phyloP scores from a whole-genome alignment of 768 basidiomycete genomes.

The Gloeophyllum trabeum region DNA sequence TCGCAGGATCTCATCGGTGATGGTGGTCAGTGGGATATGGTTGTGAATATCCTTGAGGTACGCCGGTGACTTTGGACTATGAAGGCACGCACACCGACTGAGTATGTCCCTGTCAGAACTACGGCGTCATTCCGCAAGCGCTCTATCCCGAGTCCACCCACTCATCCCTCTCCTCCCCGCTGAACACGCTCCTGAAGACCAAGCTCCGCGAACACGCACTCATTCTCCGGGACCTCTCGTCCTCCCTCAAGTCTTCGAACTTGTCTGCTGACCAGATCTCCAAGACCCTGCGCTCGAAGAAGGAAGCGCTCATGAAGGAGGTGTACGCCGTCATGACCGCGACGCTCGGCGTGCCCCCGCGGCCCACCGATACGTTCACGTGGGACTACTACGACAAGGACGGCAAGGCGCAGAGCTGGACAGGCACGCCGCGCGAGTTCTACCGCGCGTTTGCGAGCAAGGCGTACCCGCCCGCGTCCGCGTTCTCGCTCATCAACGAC shows the following conservation, averaged over 20 bases:
- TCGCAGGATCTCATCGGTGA: constrained; percentile 73
- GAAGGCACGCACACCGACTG: background rate
- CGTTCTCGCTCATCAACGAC: constrained; percentile 90
- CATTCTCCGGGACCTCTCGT: constrained; percentile 55
- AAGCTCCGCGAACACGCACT: constrained; percentile 90
- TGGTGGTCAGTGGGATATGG: constrained; percentile 96
- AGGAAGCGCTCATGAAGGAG: constrained; percentile 77
- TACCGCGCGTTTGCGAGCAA: constrained; percentile 53
- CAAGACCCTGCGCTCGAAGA: constrained; percentile 62
- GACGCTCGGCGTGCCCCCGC: constrained; percentile 79
- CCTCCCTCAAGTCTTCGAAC: constrained; percentile 36
- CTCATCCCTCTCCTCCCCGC: constrained; percentile 58
- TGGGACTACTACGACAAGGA: constrained; percentile 88
- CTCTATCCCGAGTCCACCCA: constrained; percentile 80
- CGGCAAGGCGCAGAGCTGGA: constrained; percentile 65
- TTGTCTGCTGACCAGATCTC: constrained; percentile 36
- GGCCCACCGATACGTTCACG: constrained; percentile 54
- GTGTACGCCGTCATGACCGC: constrained; percentile 78
- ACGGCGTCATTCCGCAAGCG: constrained; percentile 80
- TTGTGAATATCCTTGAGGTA: constrained; percentile 51
- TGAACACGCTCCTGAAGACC: constrained; percentile 76
- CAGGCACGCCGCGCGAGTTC: constrained; percentile 74
- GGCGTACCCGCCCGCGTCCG: constrained; percentile 36
- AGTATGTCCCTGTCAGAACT: constrained; percentile 32
- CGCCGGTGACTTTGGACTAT: constrained; percentile 7